A percentile compares a stretch with the other conserved stretches of the same genome.
Evolutionary conservation across 108 stramenopile genomes (phyloP).

Genomic region (Thalassiosira profunda): DNA sequence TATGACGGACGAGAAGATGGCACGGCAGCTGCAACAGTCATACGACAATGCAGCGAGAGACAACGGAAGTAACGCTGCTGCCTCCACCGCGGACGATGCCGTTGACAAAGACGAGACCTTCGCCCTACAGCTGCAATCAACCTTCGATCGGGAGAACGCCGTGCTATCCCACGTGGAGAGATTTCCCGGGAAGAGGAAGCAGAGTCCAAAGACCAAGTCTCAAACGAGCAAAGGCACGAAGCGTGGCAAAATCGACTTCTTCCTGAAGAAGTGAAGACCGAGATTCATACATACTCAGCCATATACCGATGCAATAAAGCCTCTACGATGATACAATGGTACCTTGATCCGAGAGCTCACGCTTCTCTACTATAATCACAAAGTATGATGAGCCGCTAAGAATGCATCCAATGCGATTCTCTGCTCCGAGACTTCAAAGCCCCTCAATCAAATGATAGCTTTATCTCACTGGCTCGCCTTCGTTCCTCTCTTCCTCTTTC

Average conservation of each 20-base stretch:
- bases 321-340: neutral
- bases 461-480: no score
- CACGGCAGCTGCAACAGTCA: neutral
- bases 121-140: slow-evolving; percentile 70
- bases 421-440: no score
- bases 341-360: no score
- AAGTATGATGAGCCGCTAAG: no score
- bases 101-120: slow-evolving; percentile 60
- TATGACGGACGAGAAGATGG: neutral
- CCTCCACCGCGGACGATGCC: neutral
- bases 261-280: slow-evolving; percentile 6
- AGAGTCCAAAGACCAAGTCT: neutral
- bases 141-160: slow-evolving; percentile 63
- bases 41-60: neutral
- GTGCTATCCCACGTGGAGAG: slow-evolving; percentile 51
- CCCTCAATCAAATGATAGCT: no score
- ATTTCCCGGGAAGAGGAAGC: slow-evolving; percentile 30
- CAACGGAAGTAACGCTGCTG: neutral
- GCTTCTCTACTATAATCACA: no score
- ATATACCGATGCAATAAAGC: neutral
- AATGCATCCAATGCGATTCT: no score
- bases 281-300: neutral
- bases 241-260: slow-evolving; percentile 37
- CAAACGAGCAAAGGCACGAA: slow-evolving; percentile 14
- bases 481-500: no score